Evolutionary conservation across 305 asterid genomes (phyloP), one percentile per base, ranked within the genome.

Genomic region (Fraxinus nigra): DNA sequence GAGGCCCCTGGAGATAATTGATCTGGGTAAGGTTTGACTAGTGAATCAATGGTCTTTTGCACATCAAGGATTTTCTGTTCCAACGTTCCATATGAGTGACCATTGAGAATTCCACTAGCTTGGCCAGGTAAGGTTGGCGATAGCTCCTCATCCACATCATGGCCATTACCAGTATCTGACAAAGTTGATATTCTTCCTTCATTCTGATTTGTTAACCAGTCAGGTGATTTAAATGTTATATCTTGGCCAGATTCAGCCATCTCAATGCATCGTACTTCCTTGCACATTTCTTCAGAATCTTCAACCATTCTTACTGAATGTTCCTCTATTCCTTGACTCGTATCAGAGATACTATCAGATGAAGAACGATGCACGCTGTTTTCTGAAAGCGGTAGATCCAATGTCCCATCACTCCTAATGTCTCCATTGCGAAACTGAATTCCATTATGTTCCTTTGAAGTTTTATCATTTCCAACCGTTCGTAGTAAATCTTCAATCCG

Each of bases 231-330:
- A 40, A 79, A 30, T 75, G 83, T 72, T 78, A 63, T 59, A 46
- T 79, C 81, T 81, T 81, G 87, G 59, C 81, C 81, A 83, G 90
- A 85, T 56, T 86, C 90, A 63, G 84, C 93, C 56, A 82, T 80
- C 89, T 93, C 97, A 79, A 91, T 84, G 84, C 97, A 93, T 81
- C 87, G 88, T 81, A 91, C 98, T 85, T 92, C 98, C 87, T 92
- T 93, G 85, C 92, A 92, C 81, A 69, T 80, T 77, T 86, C 96
- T 82, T 90, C 92, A 86, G 88, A 87, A 85, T 89, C 92, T 85
- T 90, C 96, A 81, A 77, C 92, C 59, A 67, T 81, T 74, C 81
- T 85, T 24, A 34, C 65, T 26, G 78, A 77, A 85, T 72, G 30
- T 70, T 46, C 84, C 48, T 80, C 82, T 51, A 63, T 43, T 35